These are phyloP conservation scores for Naganishia vaughanmartiniae DNA, from an alignment of 768 basidiomycete species.

Conservation along the genomic window DNA sequence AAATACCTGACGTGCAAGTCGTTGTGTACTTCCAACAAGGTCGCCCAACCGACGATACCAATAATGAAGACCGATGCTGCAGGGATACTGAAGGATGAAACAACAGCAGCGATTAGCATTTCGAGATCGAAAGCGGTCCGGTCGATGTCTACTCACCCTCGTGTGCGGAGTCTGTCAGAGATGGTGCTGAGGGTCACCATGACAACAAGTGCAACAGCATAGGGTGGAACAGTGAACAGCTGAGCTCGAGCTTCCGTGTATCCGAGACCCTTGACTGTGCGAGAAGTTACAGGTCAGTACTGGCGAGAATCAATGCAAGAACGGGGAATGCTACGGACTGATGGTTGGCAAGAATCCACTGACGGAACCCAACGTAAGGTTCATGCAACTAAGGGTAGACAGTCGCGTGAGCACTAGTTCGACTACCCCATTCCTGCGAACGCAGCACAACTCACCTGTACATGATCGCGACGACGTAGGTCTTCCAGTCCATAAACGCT, in stretches of 20 bases:
- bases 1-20: slow-evolving; percentile 53
- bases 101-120: neutral
- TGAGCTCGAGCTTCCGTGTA: slow-evolving; percentile 43
- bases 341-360: slow-evolving; percentile 54
- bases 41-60: slow-evolving; percentile 51
- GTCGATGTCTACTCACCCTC: slow-evolving; percentile 35
- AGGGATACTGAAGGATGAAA: slow-evolving; percentile 29
- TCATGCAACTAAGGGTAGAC: slow-evolving; percentile 47
- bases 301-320: neutral
- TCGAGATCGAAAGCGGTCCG: neutral
- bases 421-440: too few relatives aligned
- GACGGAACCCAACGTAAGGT: slow-evolving; percentile 42
- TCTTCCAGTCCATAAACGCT: slow-evolving; percentile 52
- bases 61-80: slow-evolving; percentile 47
- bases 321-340: neutral
- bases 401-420: slow-evolving; percentile 3
- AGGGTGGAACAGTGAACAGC: slow-evolving; percentile 52
- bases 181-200: slow-evolving; percentile 45
- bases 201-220: slow-evolving; percentile 53
- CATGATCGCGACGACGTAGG: slow-evolving; percentile 45
- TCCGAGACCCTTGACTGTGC: slow-evolving; percentile 47
- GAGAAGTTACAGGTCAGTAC: neutral
- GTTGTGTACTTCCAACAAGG: slow-evolving; percentile 38
- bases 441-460: slow-evolving; percentile 29
- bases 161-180: slow-evolving; percentile 43